Base-by-base conservation (phyloP, 2,329 filamentous ascomycete genomes). In the Colletotrichum sp. region DNA sequence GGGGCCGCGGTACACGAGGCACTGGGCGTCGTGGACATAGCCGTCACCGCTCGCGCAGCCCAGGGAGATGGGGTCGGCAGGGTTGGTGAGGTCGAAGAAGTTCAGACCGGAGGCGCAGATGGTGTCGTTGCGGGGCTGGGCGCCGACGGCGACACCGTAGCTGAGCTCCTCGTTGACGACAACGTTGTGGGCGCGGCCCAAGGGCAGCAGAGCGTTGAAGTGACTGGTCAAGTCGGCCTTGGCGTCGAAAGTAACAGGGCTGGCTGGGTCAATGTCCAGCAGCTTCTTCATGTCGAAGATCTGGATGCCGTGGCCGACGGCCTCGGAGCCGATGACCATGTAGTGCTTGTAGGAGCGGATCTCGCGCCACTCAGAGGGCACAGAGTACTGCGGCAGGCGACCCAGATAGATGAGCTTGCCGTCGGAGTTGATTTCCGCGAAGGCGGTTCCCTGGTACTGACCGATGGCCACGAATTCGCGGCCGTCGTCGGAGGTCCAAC, bases 11-110 rank as follows among this genome's bases (percentile, higher is more conserved):
- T 91, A 91, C 34, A 88, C 86, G 30, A 92, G 81, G 76, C 90
- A 92, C 79, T 92, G 90, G 1, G 90, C 91, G 75, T 92, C 90
- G 78, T 92, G 91, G 3, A 92, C 90, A 68, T 92, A 92, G 2
- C 90, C 90, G 71, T 92, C 90, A 2, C 85, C 81, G 15, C 84
- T 84, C 10, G 88, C 88, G 75, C 90, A 92, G 12, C 91, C 91
- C 13, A 89, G 86, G 24, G 84, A 87, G 26, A 83, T 87, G 0
- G 90, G 90, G 34, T 90, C 89, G 4, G 87, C 80, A 1, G 90
- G 89, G 74, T 92, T 86, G 1, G 85, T 86, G 24, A 92, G 85
- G 80, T 92, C 89, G 74, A 92, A 89, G 81, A 91, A 91, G 81
- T 90, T 90, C 30, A 92, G 85, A 8, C 90, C 90, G 7, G 86